Evolutionary conservation across 129 eudicot genomes (phyloP), one percentile per base, ranked within the genome.

Genomic region (Glebionis coronaria): DNA sequence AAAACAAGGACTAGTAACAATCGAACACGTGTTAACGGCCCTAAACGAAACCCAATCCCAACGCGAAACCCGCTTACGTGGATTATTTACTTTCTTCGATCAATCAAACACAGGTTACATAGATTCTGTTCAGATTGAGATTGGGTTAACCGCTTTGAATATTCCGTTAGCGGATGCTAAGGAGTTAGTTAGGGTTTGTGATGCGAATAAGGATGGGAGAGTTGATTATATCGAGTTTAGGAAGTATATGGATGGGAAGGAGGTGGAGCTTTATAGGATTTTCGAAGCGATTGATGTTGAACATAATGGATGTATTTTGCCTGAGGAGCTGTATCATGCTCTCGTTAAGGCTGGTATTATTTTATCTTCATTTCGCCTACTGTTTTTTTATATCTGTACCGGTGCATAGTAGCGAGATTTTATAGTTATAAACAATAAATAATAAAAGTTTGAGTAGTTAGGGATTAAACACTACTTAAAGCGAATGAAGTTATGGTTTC

Each of bases 261-360:
- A 93, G 86, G 86, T 93, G 8, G 99, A 93, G 44, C 68, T 93
- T 53, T 93, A 86, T 81, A 73, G 85, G 65, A 88, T 93, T 73
- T 93, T 93, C 61, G 93, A 93, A 63, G 96, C 88, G 7, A 93
- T 93, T 82, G 99, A 93, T 84, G 99, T 93, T 9, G 90, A 86
- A 68, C 97, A 89, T 40, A 89, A 84, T 65, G 99, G 99, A 2
- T 89, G 99, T 75, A 93, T 93, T 75, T 75, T 84, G 73, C 97
- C 97, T 1, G 97, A 93, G 75, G 99, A 93, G 68, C 82, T 93
- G 0, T 86, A 80, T 84, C 97, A 93, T 82, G 97, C 99, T 31
- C 97, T 93, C 46, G 76, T 80, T 58, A 93, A 93, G 52, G 89
- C 99, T 82, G 99, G 99, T 93, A 93, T 78, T 78, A 56, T 25